Evolutionary conservation across 2,329 filamentous ascomycete genomes (phyloP).

Genomic region (Seiridium cupressi): DNA sequence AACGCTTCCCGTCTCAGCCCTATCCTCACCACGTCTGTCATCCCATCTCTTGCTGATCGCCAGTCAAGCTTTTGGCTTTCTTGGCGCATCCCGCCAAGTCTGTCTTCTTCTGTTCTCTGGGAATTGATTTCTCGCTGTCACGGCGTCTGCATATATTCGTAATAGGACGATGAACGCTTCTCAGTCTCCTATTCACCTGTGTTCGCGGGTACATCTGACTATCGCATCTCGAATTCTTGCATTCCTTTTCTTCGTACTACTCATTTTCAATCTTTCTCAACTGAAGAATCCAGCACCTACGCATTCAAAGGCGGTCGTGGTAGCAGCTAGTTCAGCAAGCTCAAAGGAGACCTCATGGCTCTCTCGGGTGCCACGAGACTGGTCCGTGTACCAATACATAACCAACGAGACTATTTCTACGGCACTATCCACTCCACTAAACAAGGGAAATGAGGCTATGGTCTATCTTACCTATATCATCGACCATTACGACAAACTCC

Average conservation of each 20-base stretch:
- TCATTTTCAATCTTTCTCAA: neutral
- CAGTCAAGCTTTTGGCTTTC: neutral
- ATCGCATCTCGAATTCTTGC: neutral
- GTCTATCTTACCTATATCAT: conserved; percentile 62
- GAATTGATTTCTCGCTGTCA: too few relatives aligned
- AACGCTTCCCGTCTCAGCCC: conserved; percentile 4
- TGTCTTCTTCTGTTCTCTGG: neutral
- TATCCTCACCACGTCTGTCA: neutral
- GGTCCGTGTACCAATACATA: conserved; percentile 6
- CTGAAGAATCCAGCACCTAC: neutral
- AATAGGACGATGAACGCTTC: neutral
- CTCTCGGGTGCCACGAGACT: neutral
- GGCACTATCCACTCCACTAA: conserved; percentile 18
- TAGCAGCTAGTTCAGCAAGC: neutral
- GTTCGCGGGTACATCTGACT: neutral
- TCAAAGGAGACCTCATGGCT: neutral
- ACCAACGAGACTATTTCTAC: neutral
- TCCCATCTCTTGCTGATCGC: neutral
- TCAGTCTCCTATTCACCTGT: neutral
- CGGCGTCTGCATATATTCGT: too few relatives aligned
- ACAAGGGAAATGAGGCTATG: conserved; percentile 58
- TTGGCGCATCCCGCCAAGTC: neutral
- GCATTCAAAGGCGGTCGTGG: neutral
- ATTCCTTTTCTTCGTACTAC: neutral
- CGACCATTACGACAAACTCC: conserved; percentile 57